These are phyloP conservation scores for Pachyrhizus erosus DNA, from an alignment of 306 rosid species.

Conservation along the genomic window DNA sequence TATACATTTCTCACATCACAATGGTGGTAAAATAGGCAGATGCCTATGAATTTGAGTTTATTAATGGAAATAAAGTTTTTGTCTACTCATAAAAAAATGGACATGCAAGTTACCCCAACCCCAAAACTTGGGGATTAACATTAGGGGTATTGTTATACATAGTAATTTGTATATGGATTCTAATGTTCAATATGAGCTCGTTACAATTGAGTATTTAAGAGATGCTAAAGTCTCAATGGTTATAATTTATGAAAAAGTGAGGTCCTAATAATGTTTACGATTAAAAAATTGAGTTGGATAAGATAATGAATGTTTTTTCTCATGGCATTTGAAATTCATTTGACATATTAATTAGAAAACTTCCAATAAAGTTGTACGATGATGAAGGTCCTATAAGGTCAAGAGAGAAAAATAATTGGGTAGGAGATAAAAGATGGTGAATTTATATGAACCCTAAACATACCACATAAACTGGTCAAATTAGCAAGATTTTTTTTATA, in stretches of 20 bases:
- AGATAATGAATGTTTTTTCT: conserved; percentile 48
- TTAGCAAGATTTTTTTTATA: conserved; percentile 2
- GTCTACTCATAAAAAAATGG: conserved; percentile 54
- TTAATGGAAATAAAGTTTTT: conserved; percentile 50
- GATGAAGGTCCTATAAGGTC: conserved; percentile 64
- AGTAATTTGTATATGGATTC: conserved; percentile 52
- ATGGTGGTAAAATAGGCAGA: conserved; percentile 58
- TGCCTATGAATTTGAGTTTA: conserved; percentile 47
- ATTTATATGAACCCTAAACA: neutral
- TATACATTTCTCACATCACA: conserved; percentile 57
- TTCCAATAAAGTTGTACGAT: conserved; percentile 53
- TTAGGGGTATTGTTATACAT: conserved; percentile 45
- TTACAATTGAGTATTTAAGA: conserved; percentile 57
- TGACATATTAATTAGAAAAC: conserved; percentile 38
- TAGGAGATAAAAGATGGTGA: conserved; percentile 62
- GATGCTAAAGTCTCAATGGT: conserved; percentile 56
- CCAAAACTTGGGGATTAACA: conserved; percentile 54
- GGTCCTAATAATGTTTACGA: conserved; percentile 55
- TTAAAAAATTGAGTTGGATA: conserved; percentile 55
- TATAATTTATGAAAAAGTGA: conserved; percentile 57
- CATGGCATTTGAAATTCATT: conserved; percentile 37
- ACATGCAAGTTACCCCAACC: conserved; percentile 49
- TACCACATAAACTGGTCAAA: conserved; percentile 20
- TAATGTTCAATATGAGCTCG: conserved; percentile 37
- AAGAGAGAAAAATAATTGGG: conserved; percentile 56